Percentiles rank a stretch among this genome's conserved stretches.
Evolutionary conservation across 345 rosid genomes (phyloP).

Genomic region (Acer saccharum): DNA sequence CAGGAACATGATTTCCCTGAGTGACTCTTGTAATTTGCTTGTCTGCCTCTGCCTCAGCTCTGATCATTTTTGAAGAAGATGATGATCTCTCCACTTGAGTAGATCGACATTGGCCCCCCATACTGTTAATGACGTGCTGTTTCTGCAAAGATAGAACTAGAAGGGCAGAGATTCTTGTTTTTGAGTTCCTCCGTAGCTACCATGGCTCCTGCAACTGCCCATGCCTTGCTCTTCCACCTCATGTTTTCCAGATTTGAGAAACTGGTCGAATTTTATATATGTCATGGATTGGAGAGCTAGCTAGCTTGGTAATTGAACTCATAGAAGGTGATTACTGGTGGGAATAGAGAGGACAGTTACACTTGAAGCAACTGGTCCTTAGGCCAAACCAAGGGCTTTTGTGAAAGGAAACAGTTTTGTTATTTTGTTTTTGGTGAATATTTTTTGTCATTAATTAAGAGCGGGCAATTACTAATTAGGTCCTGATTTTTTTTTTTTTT

Average conservation of each 20-base stretch:
- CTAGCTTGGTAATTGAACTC: neutral
- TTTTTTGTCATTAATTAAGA: too few species aligned
- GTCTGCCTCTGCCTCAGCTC: too few species aligned
- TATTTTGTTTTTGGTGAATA: neutral
- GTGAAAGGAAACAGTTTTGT: constrained; percentile 12
- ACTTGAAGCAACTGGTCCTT: constrained; percentile 23
- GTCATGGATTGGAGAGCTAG: neutral
- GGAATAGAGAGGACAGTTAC: neutral
- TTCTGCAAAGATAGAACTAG: neutral
- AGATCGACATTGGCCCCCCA: constrained; percentile 16
- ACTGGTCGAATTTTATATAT: neutral
- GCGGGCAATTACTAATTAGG: too few species aligned
- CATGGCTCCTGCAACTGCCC: constrained; percentile 24
- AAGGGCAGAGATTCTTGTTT: neutral
- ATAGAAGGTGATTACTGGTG: neutral
- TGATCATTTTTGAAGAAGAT: neutral
- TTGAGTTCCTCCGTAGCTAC: constrained; percentile 21
- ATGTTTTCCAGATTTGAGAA: neutral
- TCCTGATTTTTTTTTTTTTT: too few species aligned
- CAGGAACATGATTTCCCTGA: constrained; percentile 9
- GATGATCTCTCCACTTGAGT: constrained; percentile 7
- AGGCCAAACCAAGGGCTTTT: constrained; percentile 5
- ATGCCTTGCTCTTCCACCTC: constrained; percentile 24
- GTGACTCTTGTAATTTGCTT: neutral
- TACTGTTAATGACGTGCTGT: constrained; percentile 11